Evolutionary conservation across 108 stramenopile genomes (phyloP).

Genomic region (Cylindrotheca closterium): DNA sequence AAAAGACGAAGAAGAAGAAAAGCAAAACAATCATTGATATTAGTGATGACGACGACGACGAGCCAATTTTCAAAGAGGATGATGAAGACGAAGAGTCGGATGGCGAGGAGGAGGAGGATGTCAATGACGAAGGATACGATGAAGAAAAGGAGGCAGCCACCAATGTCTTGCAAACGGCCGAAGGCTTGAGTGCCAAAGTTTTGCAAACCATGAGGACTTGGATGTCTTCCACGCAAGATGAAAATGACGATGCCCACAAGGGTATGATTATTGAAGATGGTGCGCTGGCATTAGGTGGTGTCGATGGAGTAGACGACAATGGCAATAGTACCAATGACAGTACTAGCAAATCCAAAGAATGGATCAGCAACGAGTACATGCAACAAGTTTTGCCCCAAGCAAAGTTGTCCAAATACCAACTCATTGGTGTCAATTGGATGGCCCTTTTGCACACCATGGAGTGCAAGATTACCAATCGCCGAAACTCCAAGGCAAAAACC

Average conservation of each 20-base stretch:
- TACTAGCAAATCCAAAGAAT: conserved; percentile 14
- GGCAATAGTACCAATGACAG: neutral
- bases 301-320: conserved; percentile 5
- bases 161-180: conserved; percentile 61
- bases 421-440: conserved; percentile 90
- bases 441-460: conserved; percentile 71
- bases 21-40: neutral
- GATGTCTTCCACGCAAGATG: conserved; percentile 22
- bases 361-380: conserved; percentile 74
- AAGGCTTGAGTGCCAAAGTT: conserved; percentile 64
- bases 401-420: conserved; percentile 73
- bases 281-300: conserved; percentile 38
- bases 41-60: neutral
- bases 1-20: too few relatives aligned
- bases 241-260: conserved; percentile 6
- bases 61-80: neutral
- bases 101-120: conserved; percentile 42
- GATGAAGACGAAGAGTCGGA: conserved; percentile 14
- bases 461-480: conserved; percentile 36
- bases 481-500: conserved; percentile 9
- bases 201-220: conserved; percentile 58
- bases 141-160: conserved; percentile 64
- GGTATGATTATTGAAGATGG: conserved; percentile 58
- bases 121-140: conserved; percentile 54
- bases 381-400: conserved; percentile 53